phyloP scores from a whole-genome alignment of 768 basidiomycete genomes.

The Mrakia frigida region DNA sequence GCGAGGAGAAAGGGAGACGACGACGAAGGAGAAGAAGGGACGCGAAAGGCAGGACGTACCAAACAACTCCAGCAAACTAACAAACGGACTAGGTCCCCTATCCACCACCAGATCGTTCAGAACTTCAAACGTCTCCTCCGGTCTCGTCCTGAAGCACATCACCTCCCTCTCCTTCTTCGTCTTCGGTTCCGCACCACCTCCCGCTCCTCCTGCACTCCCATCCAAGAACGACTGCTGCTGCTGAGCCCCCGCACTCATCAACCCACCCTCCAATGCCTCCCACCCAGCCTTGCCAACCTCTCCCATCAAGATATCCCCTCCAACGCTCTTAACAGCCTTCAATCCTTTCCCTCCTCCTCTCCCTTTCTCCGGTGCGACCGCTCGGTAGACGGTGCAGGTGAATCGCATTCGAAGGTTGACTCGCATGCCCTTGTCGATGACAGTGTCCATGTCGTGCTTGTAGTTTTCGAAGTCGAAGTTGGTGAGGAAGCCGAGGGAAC shows the following conservation, averaged over 20 bases:
- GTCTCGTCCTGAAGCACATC: slow-evolving; percentile 87
- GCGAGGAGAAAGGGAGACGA: background rate
- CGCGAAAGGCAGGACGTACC: slow-evolving; percentile 54
- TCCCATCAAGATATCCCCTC: slow-evolving; percentile 95
- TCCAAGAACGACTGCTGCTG: background rate
- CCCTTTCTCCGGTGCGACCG: slow-evolving; percentile 71
- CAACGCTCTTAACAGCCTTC: slow-evolving; percentile 79
- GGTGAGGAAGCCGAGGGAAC: slow-evolving; percentile 94
- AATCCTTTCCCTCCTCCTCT: slow-evolving; percentile 55
- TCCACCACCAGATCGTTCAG: slow-evolving; percentile 97
- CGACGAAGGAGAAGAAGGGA: background rate
- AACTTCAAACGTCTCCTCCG: slow-evolving; percentile 94
- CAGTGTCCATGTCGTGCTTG: slow-evolving; percentile 75
- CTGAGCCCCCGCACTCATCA: background rate
- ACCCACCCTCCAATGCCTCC: slow-evolving; percentile 80
- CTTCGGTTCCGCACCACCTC: slow-evolving; percentile 35
- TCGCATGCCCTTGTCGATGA: slow-evolving; percentile 85
- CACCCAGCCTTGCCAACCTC: slow-evolving; percentile 84
- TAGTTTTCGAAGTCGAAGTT: slow-evolving; percentile 92
- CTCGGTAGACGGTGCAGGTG: slow-evolving; percentile 96
- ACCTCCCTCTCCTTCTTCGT: slow-evolving; percentile 83
- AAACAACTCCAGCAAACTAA: slow-evolving; percentile 90
- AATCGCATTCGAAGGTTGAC: slow-evolving; percentile 99
- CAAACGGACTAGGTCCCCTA: slow-evolving; percentile 94
- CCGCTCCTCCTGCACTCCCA: background rate